phyloP scores from a whole-genome alignment of 257 asterid genomes.

The Leptodermis oblonga region DNA sequence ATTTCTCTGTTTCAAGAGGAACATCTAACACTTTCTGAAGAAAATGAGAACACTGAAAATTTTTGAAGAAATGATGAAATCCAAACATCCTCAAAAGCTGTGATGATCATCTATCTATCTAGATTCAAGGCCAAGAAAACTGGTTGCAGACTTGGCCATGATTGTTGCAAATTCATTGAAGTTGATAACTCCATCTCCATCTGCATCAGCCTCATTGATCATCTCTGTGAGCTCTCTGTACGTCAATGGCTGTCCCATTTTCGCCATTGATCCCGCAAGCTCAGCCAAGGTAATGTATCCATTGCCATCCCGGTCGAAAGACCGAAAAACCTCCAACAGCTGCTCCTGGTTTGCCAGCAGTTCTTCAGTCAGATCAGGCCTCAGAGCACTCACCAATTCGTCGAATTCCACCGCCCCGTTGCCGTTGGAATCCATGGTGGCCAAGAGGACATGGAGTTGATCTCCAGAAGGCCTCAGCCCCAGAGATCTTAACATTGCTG shows the following conservation, averaged over 20 bases:
- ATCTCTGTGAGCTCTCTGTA: conserved; percentile 75
- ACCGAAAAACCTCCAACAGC: conserved; percentile 64
- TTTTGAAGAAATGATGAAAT: background rate
- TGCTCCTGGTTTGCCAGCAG: conserved; percentile 60
- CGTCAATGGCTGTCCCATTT: conserved; percentile 85
- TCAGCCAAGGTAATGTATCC: conserved; percentile 85
- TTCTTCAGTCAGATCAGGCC: conserved; percentile 62
- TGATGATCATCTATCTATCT: background rate
- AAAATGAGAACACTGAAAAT: background rate
- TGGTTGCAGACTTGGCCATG: conserved; percentile 74
- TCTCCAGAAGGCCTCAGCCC: conserved; percentile 79
- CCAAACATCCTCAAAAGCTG: background rate
- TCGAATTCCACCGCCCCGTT: conserved; percentile 87
- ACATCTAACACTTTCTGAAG: background rate
- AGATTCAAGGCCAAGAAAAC: conserved; percentile 41
- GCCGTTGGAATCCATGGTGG: conserved; percentile 71
- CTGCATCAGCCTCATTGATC: conserved; percentile 78
- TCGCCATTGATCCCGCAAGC: conserved; percentile 85
- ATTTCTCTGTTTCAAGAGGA: background rate
- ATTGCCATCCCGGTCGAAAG: conserved; percentile 87
- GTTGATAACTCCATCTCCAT: conserved; percentile 86
- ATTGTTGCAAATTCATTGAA: conserved; percentile 62
- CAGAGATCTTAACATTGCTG: conserved; percentile 77
- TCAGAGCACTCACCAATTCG: conserved; percentile 56
- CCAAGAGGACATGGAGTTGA: conserved; percentile 58